These are phyloP conservation scores for Didymella pomorum DNA, from an alignment of 2,329 filamentous ascomycete species.

Conservation along the genomic window DNA sequence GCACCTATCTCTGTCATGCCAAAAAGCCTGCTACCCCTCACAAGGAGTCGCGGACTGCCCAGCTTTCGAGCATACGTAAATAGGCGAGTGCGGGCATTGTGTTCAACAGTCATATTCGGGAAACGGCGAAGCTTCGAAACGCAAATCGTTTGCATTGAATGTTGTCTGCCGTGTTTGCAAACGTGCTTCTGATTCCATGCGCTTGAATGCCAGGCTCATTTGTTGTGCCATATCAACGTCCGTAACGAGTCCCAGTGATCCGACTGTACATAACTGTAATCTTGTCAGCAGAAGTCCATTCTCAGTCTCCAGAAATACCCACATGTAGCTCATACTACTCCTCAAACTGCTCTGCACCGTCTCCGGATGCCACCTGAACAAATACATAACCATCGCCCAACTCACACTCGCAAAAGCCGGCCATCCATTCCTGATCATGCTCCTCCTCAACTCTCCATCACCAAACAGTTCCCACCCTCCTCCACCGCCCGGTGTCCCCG, in stretches of 20 bases:
- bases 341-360: constrained; percentile 89
- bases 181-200: too few relatives aligned
- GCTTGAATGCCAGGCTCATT: constrained; percentile 46
- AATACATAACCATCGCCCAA: constrained; percentile 94
- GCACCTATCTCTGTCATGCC: too few relatives aligned
- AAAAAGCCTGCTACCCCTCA: too few relatives aligned
- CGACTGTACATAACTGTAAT: constrained; percentile 73
- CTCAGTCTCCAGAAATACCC: constrained; percentile 53
- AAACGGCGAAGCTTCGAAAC: too few relatives aligned
- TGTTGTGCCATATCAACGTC: constrained; percentile 88
- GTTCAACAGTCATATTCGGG: too few relatives aligned
- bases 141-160: too few relatives aligned
- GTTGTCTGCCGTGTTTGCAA: too few relatives aligned
- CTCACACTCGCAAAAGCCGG: constrained; percentile 88
- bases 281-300: constrained; percentile 24
- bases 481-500: constrained; percentile 45
- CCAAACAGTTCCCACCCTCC: constrained; percentile 51
- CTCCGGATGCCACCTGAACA: constrained; percentile 92
- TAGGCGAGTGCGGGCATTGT: too few relatives aligned
- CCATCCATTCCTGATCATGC: constrained; percentile 74
- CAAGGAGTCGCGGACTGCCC: too few relatives aligned
- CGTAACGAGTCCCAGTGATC: constrained; percentile 87
- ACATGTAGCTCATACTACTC: constrained; percentile 98
- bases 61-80: too few relatives aligned
- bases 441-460: constrained; percentile 48